These are phyloP conservation scores for Gossypium sturtianum DNA, from an alignment of 345 rosid species.

Conservation along the genomic window DNA sequence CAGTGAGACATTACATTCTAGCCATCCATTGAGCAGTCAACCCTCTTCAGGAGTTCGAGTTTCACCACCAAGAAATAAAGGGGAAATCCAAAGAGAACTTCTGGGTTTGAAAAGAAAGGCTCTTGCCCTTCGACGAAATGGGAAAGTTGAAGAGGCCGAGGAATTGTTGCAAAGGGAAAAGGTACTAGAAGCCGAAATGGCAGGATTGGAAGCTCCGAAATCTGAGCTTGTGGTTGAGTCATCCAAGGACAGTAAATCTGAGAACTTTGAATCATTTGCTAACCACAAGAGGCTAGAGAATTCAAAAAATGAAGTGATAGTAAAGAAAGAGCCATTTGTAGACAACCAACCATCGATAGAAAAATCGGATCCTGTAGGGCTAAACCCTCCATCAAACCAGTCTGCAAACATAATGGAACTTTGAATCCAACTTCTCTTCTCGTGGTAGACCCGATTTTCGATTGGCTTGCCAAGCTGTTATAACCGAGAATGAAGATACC, in stretches of 20 bases:
- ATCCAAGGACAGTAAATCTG: constrained; percentile 13
- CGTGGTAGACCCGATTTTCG: constrained; percentile 10
- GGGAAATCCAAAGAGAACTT: constrained; percentile 52
- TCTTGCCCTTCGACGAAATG: constrained; percentile 46
- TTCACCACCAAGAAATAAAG: constrained; percentile 32
- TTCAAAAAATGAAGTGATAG: constrained; percentile 10
- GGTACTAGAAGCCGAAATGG: constrained; percentile 46
- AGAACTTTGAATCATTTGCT: constrained; percentile 9
- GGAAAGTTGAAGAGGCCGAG: constrained; percentile 49
- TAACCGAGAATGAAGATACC: constrained; percentile 4
- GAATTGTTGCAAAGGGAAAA: constrained; percentile 38
- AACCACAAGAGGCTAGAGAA: constrained; percentile 13
- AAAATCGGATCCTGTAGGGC: constrained; percentile 21
- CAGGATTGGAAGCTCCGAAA: constrained; percentile 36
- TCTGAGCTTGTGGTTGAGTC: constrained; percentile 19
- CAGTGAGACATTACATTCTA: constrained; percentile 21
- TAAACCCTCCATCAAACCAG: constrained; percentile 16
- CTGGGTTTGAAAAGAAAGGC: constrained; percentile 46
- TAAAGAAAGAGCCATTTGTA: constrained; percentile 7
- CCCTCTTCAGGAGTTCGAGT: constrained; percentile 13
- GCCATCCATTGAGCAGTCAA: background rate
- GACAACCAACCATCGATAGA: constrained; percentile 22
- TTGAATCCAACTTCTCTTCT: constrained; percentile 12
- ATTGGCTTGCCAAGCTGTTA: constrained; percentile 8
- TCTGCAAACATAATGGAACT: constrained; percentile 35